These are phyloP conservation scores for Berberis thunbergii DNA, from an alignment of 164 flowering plant species.

Conservation along the genomic window DNA sequence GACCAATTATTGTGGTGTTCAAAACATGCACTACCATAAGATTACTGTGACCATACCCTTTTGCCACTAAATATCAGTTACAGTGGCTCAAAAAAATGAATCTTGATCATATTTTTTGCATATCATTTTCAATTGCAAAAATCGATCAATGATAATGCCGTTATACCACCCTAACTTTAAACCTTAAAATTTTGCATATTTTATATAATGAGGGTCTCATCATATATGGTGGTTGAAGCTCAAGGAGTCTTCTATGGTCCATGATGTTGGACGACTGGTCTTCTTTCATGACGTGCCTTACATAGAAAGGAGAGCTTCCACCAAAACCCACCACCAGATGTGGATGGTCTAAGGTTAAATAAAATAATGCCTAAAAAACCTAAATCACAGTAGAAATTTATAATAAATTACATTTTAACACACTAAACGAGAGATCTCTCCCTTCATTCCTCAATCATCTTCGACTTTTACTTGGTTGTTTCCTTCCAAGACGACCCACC, in stretches of 20 bases:
- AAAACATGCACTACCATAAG: no score
- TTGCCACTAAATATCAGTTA: no score
- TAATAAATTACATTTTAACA: conserved; percentile 15
- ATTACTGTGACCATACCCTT: no score
- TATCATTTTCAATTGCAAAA: no score
- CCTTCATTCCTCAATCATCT: conserved; percentile 79
- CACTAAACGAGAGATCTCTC: conserved; percentile 55
- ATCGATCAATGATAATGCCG: background rate
- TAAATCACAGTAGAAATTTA: background rate
- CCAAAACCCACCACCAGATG: conserved; percentile 6
- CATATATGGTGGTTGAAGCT: conserved; percentile 9
- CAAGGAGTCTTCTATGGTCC: conserved; percentile 1
- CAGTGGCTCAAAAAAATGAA: background rate
- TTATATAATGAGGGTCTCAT: background rate
- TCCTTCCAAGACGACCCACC: conserved; percentile 10
- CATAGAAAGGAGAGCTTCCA: conserved; percentile 48
- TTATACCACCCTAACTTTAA: background rate
- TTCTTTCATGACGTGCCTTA: conserved; percentile 39
- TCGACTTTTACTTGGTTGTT: conserved; percentile 26
- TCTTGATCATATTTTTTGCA: background rate
- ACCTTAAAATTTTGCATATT: background rate
- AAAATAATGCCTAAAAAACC: background rate
- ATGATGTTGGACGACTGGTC: conserved; percentile 17
- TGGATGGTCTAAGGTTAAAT: conserved; percentile 7
- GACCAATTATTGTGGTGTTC: no score